Evolutionary conservation across 331 rosid genomes (phyloP).

Genomic region (Malus hybrid): DNA sequence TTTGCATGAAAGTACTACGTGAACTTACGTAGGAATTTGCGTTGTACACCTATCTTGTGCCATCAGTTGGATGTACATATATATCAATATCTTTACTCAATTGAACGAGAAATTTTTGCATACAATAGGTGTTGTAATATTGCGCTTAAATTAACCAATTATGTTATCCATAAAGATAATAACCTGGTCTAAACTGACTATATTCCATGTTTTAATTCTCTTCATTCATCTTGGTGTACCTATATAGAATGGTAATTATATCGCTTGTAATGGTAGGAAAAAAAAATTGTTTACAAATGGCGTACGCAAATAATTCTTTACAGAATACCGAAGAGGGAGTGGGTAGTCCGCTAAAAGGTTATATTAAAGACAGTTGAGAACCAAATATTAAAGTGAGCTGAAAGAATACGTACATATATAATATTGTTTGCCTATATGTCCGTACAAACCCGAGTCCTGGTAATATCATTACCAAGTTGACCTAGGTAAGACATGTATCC

Average conservation of each 20-base stretch:
- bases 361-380: not conserved
- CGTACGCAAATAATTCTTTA: no score
- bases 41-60: not conserved
- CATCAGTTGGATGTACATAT: no score
- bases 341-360: no score
- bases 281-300: not conserved
- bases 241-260: no score
- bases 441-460: not conserved
- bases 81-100: no score
- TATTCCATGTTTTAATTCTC: no score
- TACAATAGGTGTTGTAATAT: not conserved
- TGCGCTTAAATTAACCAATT: not conserved
- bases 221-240: no score
- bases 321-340: no score
- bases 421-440: not conserved
- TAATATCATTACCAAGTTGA: not conserved
- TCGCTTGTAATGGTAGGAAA: no score
- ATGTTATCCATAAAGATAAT: not conserved
- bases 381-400: not conserved
- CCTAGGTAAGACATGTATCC: not conserved
- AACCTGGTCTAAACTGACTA: not conserved
- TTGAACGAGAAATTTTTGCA: no score
- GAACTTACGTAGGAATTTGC: not conserved
- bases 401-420: not conserved
- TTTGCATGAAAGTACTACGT: not conserved